phyloP scores from a whole-genome alignment of 441 rosid species.

The Macaranga tanarius region DNA sequence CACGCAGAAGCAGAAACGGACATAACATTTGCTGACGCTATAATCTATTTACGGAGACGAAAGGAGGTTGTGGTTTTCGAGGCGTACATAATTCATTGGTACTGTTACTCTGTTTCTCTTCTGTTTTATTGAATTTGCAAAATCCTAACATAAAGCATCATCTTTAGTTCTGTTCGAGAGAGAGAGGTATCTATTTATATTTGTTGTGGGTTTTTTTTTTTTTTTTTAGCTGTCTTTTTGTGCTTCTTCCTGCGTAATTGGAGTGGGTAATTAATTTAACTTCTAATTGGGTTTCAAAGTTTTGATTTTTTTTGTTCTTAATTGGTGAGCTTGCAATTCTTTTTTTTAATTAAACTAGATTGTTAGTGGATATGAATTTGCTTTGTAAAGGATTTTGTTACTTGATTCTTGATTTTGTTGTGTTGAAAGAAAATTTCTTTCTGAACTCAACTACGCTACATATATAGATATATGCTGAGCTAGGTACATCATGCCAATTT shows the following conservation, averaged over 20 bases:
- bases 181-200: not conserved
- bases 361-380: not conserved
- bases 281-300: slow-evolving; percentile 6
- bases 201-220: not conserved
- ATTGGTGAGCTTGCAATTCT: no score
- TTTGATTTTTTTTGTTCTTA: no score
- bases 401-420: not conserved
- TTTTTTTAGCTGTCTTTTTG: not conserved
- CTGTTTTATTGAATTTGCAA: not conserved
- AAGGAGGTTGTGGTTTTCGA: slow-evolving; percentile 36
- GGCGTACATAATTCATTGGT: slow-evolving; percentile 43
- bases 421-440: not conserved
- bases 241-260: not conserved
- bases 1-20: slow-evolving; percentile 12
- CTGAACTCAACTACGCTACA: no score
- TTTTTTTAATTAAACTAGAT: not conserved
- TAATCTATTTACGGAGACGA: not conserved
- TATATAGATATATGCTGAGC: not conserved
- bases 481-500: not conserved
- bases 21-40: slow-evolving; percentile 31
- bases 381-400: not conserved
- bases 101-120: slow-evolving; percentile 1
- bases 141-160: not conserved
- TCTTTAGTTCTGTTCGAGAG: no score
- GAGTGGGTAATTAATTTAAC: not conserved